phyloP scores from a whole-genome alignment of 805 yeast species.

The Cyberlindnera meyerae region DNA sequence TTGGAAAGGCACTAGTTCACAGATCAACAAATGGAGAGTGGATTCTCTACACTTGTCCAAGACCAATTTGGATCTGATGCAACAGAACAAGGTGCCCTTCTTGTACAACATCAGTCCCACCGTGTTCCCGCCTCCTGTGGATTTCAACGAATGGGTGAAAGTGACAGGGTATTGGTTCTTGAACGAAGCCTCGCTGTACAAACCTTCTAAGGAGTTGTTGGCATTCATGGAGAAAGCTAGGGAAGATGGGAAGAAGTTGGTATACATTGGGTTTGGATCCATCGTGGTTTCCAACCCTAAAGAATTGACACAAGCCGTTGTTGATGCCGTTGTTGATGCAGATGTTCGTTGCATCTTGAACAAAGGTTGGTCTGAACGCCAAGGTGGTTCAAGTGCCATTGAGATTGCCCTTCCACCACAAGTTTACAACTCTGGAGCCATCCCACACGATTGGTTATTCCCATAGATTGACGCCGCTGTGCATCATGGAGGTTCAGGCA shows the following conservation, averaged over 20 bases:
- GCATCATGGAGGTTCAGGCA: slow-evolving; percentile 96
- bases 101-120: slow-evolving; percentile 84
- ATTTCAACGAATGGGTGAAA: slow-evolving; percentile 91
- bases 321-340: slow-evolving; percentile 72
- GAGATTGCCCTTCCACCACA: slow-evolving; percentile 56
- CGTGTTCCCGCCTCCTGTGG: slow-evolving; percentile 88
- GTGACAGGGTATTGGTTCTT: slow-evolving; percentile 96
- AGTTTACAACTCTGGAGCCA: slow-evolving; percentile 62
- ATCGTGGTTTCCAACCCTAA: slow-evolving; percentile 84
- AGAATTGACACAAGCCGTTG: slow-evolving; percentile 70
- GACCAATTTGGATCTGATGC: slow-evolving; percentile 66
- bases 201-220: slow-evolving; percentile 54
- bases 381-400: slow-evolving; percentile 31
- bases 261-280: slow-evolving; percentile 93
- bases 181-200: slow-evolving; percentile 54
- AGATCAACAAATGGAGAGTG: slow-evolving; percentile 84
- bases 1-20: slow-evolving; percentile 88
- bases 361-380: slow-evolving; percentile 91
- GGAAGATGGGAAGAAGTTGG: slow-evolving; percentile 58
- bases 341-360: slow-evolving; percentile 84
- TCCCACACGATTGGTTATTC: slow-evolving; percentile 95
- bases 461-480: slow-evolving; percentile 89
- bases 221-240: slow-evolving; percentile 62
- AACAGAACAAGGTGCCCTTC: slow-evolving; percentile 79
- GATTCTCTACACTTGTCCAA: slow-evolving; percentile 57